phyloP scores from a whole-genome alignment of 768 basidiomycete species.

The Inosperma sp. region DNA sequence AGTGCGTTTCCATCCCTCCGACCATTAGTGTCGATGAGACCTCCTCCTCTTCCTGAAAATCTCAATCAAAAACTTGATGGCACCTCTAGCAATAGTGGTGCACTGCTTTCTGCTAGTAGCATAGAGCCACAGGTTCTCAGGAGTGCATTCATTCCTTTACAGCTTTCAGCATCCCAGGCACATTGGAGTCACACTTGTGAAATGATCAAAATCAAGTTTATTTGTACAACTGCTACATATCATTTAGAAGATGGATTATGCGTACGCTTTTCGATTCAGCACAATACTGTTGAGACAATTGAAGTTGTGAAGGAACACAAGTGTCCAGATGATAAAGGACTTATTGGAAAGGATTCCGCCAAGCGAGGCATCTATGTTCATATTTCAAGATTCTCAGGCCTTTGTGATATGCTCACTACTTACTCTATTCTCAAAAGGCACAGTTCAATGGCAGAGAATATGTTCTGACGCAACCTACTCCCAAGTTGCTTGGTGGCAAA shows the following conservation, averaged over 20 bases:
- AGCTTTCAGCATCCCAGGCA: background rate
- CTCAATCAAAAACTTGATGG: background rate
- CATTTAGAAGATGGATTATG: background rate
- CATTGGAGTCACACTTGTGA: background rate
- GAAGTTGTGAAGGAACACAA: background rate
- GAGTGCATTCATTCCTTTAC: background rate
- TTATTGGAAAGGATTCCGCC: slow-evolving; percentile 18
- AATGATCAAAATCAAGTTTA: background rate
- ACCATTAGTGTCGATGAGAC: background rate
- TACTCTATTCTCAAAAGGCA: slow-evolving; percentile 8
- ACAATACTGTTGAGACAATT: background rate
- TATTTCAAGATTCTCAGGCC: slow-evolving; percentile 1
- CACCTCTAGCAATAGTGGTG: too few relatives aligned
- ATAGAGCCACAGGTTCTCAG: background rate
- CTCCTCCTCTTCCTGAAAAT: background rate
- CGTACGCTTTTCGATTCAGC: background rate
- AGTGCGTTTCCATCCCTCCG: background rate
- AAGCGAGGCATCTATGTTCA: slow-evolving; percentile 22
- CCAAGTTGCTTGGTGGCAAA: too few relatives aligned
- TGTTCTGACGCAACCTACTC: slow-evolving; percentile 19
- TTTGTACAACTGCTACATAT: background rate
- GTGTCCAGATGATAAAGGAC: background rate
- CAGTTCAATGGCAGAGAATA: slow-evolving; percentile 17
- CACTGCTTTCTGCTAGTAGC: too few relatives aligned
- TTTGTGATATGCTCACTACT: background rate